Evolutionary conservation across 2,329 filamentous ascomycete genomes (phyloP), one percentile per base, ranked within the genome.

Genomic region (Aspergillus fischeri): DNA sequence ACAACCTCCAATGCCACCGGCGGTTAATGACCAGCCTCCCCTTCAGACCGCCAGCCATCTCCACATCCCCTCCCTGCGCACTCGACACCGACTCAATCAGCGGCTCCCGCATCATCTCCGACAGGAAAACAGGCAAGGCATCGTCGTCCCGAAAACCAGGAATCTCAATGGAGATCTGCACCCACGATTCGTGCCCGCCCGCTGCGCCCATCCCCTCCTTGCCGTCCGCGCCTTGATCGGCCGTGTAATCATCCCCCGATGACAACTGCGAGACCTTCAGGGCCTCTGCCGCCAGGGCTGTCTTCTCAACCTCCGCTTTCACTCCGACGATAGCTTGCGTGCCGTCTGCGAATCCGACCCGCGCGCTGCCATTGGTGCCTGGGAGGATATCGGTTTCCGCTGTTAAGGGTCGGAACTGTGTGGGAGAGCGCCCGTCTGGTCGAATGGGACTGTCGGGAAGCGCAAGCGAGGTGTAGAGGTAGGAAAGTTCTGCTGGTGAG

Each of bases 241-340:
- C 57, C 44, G 59, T 59, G 55, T 58, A 66, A 51, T 67, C 64
- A 10, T 66, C 63, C 29, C 64, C 58, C 20, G 65, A 63, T 38
- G 65, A 64, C 38, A 71, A 70, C 3, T 70, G 70, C 55, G 79
- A 79, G 21, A 64, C 65, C 52, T 72, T 71, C 54, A 67, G 68
- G 21, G 71, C 77, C 53, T 70, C 70, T 51, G 68, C 62, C 56
- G 71, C 62, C 52, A 74, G 59, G 59, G 67, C 64, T 32, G 88
- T 91, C 78, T 84, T 87, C 74, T 96, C 92, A 3, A 97, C 90
- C 77, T 97, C 93, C 0, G 91, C 92, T 77, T 97, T 99, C 60
- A 97, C 88, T 49, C 94, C 94, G 5, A 97, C 94, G 60, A 99
- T 88, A 6, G 94, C 94, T 75, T 99, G 94, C 1, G 92, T 96